Evolutionary conservation across 148 eudicot genomes (phyloP), one percentile per base, ranked within the genome.

Genomic region (Spergularia bocconei): DNA sequence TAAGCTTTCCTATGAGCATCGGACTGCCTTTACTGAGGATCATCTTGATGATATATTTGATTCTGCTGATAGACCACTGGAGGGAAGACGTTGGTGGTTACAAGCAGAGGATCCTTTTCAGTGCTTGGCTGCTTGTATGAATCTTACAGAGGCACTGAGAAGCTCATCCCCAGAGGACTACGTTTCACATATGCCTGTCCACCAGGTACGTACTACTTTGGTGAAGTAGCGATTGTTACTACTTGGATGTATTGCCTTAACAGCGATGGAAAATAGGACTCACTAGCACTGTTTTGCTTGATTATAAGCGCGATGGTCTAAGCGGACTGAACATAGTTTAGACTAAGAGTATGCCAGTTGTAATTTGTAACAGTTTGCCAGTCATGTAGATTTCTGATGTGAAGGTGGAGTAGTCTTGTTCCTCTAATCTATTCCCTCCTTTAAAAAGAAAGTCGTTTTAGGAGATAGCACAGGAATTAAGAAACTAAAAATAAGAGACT

Each of bases 71-170:
- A 80, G 92, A 82, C 98, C 98, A 67, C 83, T 93, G 75, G 98
- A 91, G 79, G 98, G 98, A 77, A 86, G 69, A 23, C 85, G 92
- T 15, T 93, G 98, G 98, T 93, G 98, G 98, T 84, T 93, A 81
- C 71, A 77, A 50, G 98, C 98, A 17, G 98, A 93, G 77, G 98
- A 93, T 80, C 98, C 97, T 54, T 88, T 93, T 72, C 98, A 93
- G 58, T 93, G 97, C 84, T 82, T 93, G 79, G 90, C 98, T 17
- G 84, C 89, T 4, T 93, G 97, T 69, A 84, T 88, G 54, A 89
- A 88, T 84, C 85, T 93, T 16, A 54, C 97, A 36, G 94, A 91
- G 69, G 97, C 97, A 57, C 79, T 93, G 68, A 87, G 94, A 86
- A 88, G 90, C 85, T 77, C 98, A 33, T 82, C 88, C 44, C 98